Conservation (phyloP, 768 basidiomycete genomes). For the Lentinula edodes region DNA sequence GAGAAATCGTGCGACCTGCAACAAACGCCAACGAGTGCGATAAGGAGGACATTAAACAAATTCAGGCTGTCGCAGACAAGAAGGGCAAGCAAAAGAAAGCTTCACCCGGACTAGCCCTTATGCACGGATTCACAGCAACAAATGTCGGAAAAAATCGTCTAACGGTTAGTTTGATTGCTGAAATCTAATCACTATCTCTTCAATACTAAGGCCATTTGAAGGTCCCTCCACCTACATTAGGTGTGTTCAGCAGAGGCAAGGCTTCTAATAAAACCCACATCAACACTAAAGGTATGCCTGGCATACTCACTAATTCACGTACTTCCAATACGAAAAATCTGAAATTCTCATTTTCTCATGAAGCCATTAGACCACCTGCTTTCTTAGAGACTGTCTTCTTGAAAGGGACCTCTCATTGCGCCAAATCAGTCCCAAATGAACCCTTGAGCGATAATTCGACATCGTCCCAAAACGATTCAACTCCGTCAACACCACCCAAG, state of each 20-base stretch:
- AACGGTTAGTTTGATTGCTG: conserved; percentile 36
- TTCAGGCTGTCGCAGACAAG: conserved; percentile 17
- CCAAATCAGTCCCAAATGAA: neutral
- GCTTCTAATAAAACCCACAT: conserved; percentile 41
- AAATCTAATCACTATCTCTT: neutral
- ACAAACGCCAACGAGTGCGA: conserved; percentile 13
- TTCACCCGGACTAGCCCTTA: conserved; percentile 49
- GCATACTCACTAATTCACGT: conserved; percentile 3
- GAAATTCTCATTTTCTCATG: neutral
- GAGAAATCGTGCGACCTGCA: conserved; percentile 41
- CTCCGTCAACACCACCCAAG: neutral
- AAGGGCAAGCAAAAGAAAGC: conserved; percentile 19
- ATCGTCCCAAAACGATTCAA: neutral
- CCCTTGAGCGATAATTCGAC: neutral
- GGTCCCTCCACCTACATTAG: conserved; percentile 31
- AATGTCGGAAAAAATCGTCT: conserved; percentile 59
- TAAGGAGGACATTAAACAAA: conserved; percentile 7
- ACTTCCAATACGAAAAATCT: neutral
- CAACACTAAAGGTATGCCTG: conserved; percentile 18
- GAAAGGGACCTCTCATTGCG: neutral
- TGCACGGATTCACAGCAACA: conserved; percentile 62
- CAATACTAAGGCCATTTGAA: conserved; percentile 16
- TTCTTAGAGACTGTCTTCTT: neutral
- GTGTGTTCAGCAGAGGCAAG: conserved; percentile 63
- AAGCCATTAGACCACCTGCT: neutral